A percentile compares a stretch with the other conserved stretches of the same genome.
Evolutionary conservation across 139 green algal genomes (phyloP).

Genomic region (Volvox reticuliferus): DNA sequence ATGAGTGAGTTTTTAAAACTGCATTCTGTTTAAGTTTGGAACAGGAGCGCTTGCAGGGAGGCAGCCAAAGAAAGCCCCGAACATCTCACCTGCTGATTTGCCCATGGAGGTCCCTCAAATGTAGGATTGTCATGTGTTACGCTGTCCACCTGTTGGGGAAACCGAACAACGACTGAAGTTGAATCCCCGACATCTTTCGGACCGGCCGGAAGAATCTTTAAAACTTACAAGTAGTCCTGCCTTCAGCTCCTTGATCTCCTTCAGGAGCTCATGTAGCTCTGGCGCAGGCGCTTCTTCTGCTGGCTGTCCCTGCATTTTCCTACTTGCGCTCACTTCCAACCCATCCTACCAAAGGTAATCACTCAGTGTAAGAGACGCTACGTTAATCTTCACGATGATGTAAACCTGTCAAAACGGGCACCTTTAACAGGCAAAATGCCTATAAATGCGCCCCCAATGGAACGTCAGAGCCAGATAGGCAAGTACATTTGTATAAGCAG

Average conservation of each 20-base stretch:
- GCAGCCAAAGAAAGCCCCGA: neutral
- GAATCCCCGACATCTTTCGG: slow-evolving; percentile 1
- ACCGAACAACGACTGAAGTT: neutral
- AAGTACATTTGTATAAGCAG: too few species aligned
- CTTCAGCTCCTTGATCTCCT: slow-evolving; percentile 24
- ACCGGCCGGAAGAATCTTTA: neutral
- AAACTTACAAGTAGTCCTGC: neutral
- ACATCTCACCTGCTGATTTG: neutral
- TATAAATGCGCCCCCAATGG: too few species aligned
- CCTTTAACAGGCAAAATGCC: too few species aligned
- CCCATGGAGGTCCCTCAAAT: slow-evolving; percentile 29
- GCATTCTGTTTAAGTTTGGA: neutral
- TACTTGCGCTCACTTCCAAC: too few species aligned
- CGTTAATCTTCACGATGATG: too few species aligned
- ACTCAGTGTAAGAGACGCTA: too few species aligned
- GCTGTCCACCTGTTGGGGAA: slow-evolving; percentile 6
- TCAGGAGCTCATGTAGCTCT: slow-evolving; percentile 7
- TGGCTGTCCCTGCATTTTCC: slow-evolving; percentile 21
- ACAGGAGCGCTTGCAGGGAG: slow-evolving; percentile 5
- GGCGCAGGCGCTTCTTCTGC: neutral
- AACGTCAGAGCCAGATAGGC: too few species aligned
- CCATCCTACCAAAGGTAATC: too few species aligned
- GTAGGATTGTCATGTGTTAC: slow-evolving; percentile 34
- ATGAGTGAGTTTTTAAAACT: neutral
- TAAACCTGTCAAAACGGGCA: too few species aligned